Base-by-base conservation (phyloP, 495 filamentous ascomycete genomes). In the Letharia columbiana region DNA sequence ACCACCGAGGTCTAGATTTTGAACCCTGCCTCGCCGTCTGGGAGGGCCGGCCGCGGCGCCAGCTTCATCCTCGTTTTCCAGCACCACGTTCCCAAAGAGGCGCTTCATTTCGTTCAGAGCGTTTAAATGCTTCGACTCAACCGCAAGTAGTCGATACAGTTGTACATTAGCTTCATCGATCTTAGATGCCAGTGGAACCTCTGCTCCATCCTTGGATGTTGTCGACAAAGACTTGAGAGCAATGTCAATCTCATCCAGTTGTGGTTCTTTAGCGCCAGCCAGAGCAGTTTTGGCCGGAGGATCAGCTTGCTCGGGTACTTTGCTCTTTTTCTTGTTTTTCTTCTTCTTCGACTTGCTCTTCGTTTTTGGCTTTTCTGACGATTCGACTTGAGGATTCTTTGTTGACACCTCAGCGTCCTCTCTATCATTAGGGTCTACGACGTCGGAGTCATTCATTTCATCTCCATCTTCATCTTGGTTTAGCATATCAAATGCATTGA, bases 61-160 rank as follows among this genome's bases (percentile, higher is more conserved):
- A 40, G 69, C 76, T 65, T 82, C 71, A 35, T 86, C 81, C 57
- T 81, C 73, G 23, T 82, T 82, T 57, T 90, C 84, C 63, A 94
- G 77, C 13, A 89, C 89, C 39, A 88, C 84, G 64, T 87, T 87
- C 1, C 94, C 94, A 76, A 99, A 99, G 4, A 99, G 77, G 67
- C 85, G 86, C 52, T 90, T 88, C 92, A 99, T 97, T 76, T 99
- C 94, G 69, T 96, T 95, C 9, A 84, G 81, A 18, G 89, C 89
- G 72, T 95, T 96, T 15, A 99, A 83, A 68, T 89, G 84, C 67
- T 87, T 83, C 2, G 89, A 83, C 57, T 94, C 91, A 63, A 97
- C 83, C 15, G 82, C 78, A 2, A 98, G 77, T 41, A 96, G 77
- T n/a, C 84, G 45, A 68, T 68, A 67, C 64, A 64, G 67, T n/a